Conservation (phyloP, 2,329 filamentous ascomycete species). For the Fusarium brachygibbosum region DNA sequence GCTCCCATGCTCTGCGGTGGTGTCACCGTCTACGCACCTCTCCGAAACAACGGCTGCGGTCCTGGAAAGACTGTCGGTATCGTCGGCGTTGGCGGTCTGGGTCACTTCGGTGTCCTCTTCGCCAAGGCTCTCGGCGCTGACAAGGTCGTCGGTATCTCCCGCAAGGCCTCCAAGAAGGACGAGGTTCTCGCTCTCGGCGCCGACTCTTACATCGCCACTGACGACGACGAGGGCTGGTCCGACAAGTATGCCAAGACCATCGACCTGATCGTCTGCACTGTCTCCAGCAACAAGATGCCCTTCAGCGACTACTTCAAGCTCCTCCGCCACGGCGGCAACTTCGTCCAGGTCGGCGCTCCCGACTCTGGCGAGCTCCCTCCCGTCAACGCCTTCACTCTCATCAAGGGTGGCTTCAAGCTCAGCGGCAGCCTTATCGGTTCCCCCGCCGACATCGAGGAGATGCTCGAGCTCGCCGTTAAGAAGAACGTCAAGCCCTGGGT, state of each 20-base stretch:
- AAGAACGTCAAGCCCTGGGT: slow-evolving; percentile 71
- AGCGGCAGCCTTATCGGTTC: slow-evolving; percentile 63
- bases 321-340: slow-evolving; percentile 69
- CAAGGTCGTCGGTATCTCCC: slow-evolving; percentile 70
- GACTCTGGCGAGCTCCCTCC: slow-evolving; percentile 46
- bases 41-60: slow-evolving; percentile 72
- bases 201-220: slow-evolving; percentile 60
- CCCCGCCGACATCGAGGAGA: slow-evolving; percentile 69
- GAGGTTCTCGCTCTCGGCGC: slow-evolving; percentile 70
- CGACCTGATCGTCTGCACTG: slow-evolving; percentile 71
- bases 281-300: slow-evolving; percentile 69
- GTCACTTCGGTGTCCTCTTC: slow-evolving; percentile 76
- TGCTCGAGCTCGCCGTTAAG: slow-evolving; percentile 69
- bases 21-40: slow-evolving; percentile 73
- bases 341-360: slow-evolving; percentile 70
- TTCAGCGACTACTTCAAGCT: slow-evolving; percentile 71
- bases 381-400: slow-evolving; percentile 45
- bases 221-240: slow-evolving; percentile 66
- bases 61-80: slow-evolving; percentile 76
- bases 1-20: slow-evolving; percentile 79
- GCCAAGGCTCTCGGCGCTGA: slow-evolving; percentile 75
- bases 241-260: slow-evolving; percentile 63
- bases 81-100: slow-evolving; percentile 75
- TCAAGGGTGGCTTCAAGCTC: slow-evolving; percentile 54
- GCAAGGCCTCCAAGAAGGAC: slow-evolving; percentile 63